phyloP scores from a whole-genome alignment of 495 filamentous ascomycete species.

The Aspergillus taichungensis region DNA sequence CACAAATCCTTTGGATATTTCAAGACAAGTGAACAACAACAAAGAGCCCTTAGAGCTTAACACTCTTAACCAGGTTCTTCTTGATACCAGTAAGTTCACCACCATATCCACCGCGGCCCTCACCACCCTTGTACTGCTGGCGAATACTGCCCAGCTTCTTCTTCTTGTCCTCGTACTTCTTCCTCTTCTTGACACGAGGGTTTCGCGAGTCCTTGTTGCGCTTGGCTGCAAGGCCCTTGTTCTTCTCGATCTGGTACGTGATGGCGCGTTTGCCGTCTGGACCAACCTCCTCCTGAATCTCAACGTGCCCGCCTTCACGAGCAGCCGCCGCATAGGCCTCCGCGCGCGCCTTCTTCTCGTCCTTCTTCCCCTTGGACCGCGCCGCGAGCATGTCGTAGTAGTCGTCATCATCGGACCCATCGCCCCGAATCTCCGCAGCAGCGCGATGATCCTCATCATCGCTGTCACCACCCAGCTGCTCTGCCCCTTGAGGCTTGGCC shows the following conservation, averaged over 20 bases:
- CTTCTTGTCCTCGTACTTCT: slow-evolving; percentile 85
- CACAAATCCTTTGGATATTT: slow-evolving; percentile 12
- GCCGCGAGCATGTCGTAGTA: slow-evolving; percentile 85
- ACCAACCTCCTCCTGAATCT: slow-evolving; percentile 47
- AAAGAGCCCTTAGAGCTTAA: slow-evolving; percentile 55
- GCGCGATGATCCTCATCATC: slow-evolving; percentile 42
- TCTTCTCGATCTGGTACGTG: slow-evolving; percentile 88
- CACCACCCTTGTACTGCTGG: slow-evolving; percentile 78
- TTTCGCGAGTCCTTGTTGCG: slow-evolving; percentile 90
- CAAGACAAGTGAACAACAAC: slow-evolving; percentile 5
- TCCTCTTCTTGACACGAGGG: slow-evolving; percentile 94
- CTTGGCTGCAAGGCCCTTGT: slow-evolving; percentile 84
- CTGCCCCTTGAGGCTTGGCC: slow-evolving; percentile 49
- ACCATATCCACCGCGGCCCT: slow-evolving; percentile 77
- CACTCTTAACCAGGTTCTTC: slow-evolving; percentile 82
- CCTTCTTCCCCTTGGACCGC: slow-evolving; percentile 60
- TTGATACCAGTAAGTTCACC: slow-evolving; percentile 97
- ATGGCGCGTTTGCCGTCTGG: slow-evolving; percentile 82
- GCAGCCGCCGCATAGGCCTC: slow-evolving; percentile 44
- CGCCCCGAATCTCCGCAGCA: slow-evolving; percentile 31
- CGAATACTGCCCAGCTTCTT: slow-evolving; percentile 85
- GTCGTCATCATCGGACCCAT: slow-evolving; percentile 49
- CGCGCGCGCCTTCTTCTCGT: slow-evolving; percentile 56
- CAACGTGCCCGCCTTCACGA: slow-evolving; percentile 49
- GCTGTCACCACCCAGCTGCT: slow-evolving; percentile 58